These are phyloP conservation scores for Apiospora aurea DNA, from an alignment of 2,329 filamentous ascomycete genomes.

Conservation along the genomic window DNA sequence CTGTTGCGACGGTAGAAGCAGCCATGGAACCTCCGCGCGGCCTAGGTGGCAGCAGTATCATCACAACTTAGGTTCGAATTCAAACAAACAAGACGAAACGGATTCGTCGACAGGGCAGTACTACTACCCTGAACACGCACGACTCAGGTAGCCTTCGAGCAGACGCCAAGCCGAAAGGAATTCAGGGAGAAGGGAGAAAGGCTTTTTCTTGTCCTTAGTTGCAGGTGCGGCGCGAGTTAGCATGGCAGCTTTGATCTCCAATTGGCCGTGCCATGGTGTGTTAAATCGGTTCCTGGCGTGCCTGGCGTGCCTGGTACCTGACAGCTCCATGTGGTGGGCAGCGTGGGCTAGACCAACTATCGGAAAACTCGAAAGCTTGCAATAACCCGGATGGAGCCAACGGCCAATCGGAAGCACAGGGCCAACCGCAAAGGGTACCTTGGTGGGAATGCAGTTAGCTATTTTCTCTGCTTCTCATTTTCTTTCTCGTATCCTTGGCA, in stretches of 20 bases:
- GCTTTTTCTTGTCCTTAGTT: neutral
- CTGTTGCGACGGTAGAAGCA: neutral
- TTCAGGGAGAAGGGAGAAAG: neutral
- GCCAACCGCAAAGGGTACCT: neutral
- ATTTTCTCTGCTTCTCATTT: neutral
- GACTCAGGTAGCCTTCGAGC: neutral
- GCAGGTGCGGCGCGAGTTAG: neutral
- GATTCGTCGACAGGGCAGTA: neutral
- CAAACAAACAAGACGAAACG: neutral
- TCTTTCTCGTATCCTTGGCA: neutral
- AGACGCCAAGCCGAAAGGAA: neutral
- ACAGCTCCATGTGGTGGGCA: conserved; percentile 36
- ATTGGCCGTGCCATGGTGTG: neutral
- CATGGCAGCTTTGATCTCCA: neutral
- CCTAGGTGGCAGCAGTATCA: neutral
- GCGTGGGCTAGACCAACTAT: conserved; percentile 12
- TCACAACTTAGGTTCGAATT: conserved; percentile 9
- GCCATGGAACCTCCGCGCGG: neutral
- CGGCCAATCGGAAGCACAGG: conserved; percentile 19
- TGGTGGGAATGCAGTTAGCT: neutral
- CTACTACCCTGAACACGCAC: neutral
- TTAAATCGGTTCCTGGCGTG: conserved; percentile 15
- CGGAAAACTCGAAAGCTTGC: neutral
- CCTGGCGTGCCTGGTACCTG: conserved; percentile 36
- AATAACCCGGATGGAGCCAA: neutral